A percentile compares a stretch with the other conserved stretches of the same genome.
Conservation (phyloP, 1,139 yeast species). For the Candida smagusa region DNA sequence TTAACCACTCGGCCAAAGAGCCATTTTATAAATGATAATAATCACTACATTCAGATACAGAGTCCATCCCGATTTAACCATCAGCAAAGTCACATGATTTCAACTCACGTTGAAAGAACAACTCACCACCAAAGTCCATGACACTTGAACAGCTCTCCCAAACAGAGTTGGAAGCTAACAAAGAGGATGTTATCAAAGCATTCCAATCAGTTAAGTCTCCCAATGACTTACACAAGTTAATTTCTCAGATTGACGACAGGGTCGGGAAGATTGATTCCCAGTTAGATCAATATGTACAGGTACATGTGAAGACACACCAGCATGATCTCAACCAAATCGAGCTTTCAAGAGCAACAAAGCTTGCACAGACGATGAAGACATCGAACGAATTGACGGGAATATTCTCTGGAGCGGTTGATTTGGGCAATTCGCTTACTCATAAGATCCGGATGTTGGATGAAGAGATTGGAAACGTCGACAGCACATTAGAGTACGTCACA, state of each 20-base stretch:
- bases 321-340: conserved; percentile 37
- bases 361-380: conserved; percentile 32
- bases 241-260: conserved; percentile 19
- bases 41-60: neutral
- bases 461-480: conserved; percentile 66
- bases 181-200: neutral
- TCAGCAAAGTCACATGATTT: no score
- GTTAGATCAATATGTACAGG: conserved; percentile 23
- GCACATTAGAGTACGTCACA: conserved; percentile 62
- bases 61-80: no score
- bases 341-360: conserved; percentile 31
- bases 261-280: conserved; percentile 21
- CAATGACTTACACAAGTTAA: conserved; percentile 18
- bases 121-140: neutral
- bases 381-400: conserved; percentile 49
- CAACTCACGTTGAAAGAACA: neutral
- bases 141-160: neutral
- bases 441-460: conserved; percentile 67
- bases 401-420: conserved; percentile 58
- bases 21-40: neutral
- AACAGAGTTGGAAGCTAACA: neutral
- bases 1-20: neutral
- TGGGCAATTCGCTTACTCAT: conserved; percentile 65
- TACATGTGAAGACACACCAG: conserved; percentile 31
- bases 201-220: conserved; percentile 9